These are phyloP conservation scores for Knufia petricola DNA, from an alignment of 2,329 filamentous ascomycete genomes.

Conservation along the genomic window DNA sequence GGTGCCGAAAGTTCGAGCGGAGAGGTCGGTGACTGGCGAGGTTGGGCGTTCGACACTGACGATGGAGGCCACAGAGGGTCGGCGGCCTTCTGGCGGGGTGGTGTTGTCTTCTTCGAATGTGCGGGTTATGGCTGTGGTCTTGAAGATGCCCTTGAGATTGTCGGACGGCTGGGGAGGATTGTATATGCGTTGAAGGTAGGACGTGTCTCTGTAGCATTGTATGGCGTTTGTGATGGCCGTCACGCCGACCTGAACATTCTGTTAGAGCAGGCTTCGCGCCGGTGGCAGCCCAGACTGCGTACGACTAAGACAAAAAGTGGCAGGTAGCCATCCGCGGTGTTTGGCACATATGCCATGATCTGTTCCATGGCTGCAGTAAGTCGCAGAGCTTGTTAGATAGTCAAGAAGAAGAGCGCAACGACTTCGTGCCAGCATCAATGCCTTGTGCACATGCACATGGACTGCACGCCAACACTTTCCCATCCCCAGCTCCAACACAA, in stretches of 20 bases:
- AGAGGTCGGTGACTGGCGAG: conserved; percentile 56
- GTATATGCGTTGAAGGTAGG: conserved; percentile 81
- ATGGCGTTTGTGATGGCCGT: conserved; percentile 76
- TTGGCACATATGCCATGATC: not conserved
- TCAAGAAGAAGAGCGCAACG: no score
- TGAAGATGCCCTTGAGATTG: conserved; percentile 38
- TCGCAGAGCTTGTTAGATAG: no score
- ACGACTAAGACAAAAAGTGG: conserved; percentile 21
- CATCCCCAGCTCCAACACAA: no score
- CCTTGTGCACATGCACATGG: no score
- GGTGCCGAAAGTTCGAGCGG: conserved; percentile 71
- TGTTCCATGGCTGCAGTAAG: not conserved
- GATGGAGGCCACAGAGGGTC: conserved; percentile 29
- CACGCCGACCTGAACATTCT: conserved; percentile 56
- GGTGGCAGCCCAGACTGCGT: not conserved
- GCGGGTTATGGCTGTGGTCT: conserved; percentile 37
- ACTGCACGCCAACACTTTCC: no score
- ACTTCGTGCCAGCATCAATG: no score
- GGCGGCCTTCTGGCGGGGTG: conserved; percentile 46
- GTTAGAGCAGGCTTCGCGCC: not conserved
- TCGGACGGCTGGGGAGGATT: conserved; percentile 32
- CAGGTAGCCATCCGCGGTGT: conserved; percentile 17
- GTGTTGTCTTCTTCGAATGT: conserved; percentile 28
- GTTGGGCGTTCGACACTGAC: not conserved
- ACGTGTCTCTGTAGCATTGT: conserved; percentile 70